Evolutionary conservation across 768 basidiomycete genomes (phyloP).

Genomic region (Trametes punicea): DNA sequence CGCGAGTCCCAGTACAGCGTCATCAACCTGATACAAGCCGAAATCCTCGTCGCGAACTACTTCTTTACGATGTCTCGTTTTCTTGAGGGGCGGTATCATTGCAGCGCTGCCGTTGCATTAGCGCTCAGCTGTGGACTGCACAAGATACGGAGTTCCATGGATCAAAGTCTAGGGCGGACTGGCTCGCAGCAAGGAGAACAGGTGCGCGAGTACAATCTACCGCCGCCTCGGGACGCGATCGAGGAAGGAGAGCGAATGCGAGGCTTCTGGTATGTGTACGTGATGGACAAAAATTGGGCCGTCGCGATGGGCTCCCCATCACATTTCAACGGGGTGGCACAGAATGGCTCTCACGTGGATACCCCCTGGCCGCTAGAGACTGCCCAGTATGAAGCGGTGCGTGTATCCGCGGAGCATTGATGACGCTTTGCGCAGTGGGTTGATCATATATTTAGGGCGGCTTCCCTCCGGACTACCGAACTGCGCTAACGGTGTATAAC

Average conservation of each 20-base stretch:
- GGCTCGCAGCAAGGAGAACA: not conserved
- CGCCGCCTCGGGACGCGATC: constrained; percentile 36
- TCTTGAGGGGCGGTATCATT: constrained; percentile 53
- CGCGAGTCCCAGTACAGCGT: constrained; percentile 33
- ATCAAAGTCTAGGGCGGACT: not conserved
- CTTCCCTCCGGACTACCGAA: constrained; percentile 42
- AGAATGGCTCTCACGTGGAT: constrained; percentile 33
- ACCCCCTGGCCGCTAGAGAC: constrained; percentile 39
- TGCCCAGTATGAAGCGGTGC: constrained; percentile 32
- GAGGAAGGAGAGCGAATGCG: constrained; percentile 67
- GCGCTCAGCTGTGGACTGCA: constrained; percentile 25
- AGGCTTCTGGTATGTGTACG: constrained; percentile 61
- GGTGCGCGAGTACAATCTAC: constrained; percentile 24
- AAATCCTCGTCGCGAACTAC: constrained; percentile 64
- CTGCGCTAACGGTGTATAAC: constrained; percentile 45
- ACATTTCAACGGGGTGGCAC: constrained; percentile 52
- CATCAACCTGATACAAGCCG: constrained; percentile 28
- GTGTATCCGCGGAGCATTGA: constrained; percentile 6
- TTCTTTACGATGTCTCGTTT: constrained; percentile 57
- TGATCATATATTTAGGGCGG: constrained; percentile 28
- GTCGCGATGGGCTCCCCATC: constrained; percentile 51
- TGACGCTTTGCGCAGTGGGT: not conserved
- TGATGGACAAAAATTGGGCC: constrained; percentile 55
- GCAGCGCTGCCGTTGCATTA: constrained; percentile 42
- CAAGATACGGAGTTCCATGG: constrained; percentile 26